Base-by-base conservation (phyloP, 225 moss, liverwort and hornwort genomes). In the Sphagnum tenellum region DNA sequence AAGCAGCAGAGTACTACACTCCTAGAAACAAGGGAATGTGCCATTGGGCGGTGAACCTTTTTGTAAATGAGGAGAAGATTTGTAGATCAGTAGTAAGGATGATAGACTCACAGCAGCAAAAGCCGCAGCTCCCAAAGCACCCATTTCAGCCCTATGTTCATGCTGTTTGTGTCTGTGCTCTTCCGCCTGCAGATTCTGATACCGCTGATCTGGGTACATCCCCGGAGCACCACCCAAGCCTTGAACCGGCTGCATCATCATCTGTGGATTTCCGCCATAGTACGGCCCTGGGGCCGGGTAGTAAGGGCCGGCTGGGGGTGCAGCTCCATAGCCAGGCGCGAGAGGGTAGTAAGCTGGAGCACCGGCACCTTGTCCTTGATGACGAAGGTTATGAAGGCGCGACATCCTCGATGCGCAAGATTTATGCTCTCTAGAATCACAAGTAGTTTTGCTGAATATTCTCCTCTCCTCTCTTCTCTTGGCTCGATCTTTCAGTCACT, bases 131-230 rank as follows among this genome's bases (percentile, higher is more conserved):
- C 64, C 71, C 58, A 65, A 59, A 50, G 71, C 71, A 9, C 64
- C 71, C 64, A 56, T 56, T 9, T 71, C 71, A 45, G 64, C 65
- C 57, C n/a, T 12, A 58, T 65, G 65, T 50, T 71, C 71, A 58
- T 71, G 47, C 64, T 49, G 58, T 64, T 49, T 64, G 53, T 52
- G 71, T 58, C 59, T 44, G 44, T 64, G 50, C 50, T 60, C 58
- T 9, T 65, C 50, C 11, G 57, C 64, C 50, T 71, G 71, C 60
- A 60, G 29, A 44, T 60, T 14, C 60, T 60, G 45, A 5, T 5
- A 13, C 13, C 29, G 5, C 60, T 60, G 60, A 13, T 9, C 60
- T 60, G 12, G n/a, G 45, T 60, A 29, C 9, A 7, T 11, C 56
- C 8, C 7, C 56, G 13, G 11, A 56, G 4, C 56, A 11, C 4